These are phyloP conservation scores for Cyphellophora attinorum DNA, from an alignment of 2,329 filamentous ascomycete genomes.

Conservation along the genomic window DNA sequence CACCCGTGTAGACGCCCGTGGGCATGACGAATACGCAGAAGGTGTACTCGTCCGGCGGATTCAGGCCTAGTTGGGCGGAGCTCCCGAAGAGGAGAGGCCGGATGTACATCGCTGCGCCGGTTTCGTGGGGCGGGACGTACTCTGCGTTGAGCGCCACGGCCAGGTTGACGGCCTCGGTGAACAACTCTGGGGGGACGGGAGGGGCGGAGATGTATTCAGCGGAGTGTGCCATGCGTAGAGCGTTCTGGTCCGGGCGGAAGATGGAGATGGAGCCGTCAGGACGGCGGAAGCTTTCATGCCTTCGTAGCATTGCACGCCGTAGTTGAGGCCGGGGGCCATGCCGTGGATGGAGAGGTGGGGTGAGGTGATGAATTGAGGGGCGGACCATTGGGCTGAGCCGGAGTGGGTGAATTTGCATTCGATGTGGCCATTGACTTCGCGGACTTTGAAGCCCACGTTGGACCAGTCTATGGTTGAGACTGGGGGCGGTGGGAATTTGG, in stretches of 20 bases:
- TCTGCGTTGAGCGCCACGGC: constrained; percentile 83
- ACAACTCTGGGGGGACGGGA: constrained; percentile 64
- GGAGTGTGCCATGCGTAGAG: constrained; percentile 72
- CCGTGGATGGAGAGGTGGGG: constrained; percentile 85
- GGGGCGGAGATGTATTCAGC: constrained; percentile 78
- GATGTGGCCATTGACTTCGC: constrained; percentile 92
- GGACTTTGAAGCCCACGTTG: constrained; percentile 84
- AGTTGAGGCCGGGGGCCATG: constrained; percentile 92
- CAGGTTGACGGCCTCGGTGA: constrained; percentile 65
- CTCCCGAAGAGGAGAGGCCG: constrained; percentile 82
- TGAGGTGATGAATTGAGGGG: constrained; percentile 68
- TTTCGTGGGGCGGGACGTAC: constrained; percentile 81
- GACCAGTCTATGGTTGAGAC: constrained; percentile 72
- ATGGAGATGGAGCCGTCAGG: constrained; percentile 66
- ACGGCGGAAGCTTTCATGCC: constrained; percentile 93
- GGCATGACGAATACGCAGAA: constrained; percentile 86
- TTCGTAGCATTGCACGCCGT: constrained; percentile 95
- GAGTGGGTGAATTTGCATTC: constrained; percentile 72
- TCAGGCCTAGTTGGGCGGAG: constrained; percentile 75
- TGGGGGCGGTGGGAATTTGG: constrained; percentile 62
- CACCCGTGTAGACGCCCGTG: constrained; percentile 83
- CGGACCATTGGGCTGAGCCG: constrained; percentile 41
- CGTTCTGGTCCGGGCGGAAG: constrained; percentile 83
- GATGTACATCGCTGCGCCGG: constrained; percentile 86
- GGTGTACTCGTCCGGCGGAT: constrained; percentile 81